Evolutionary conservation across 2,329 filamentous ascomycete species (phyloP).

Genomic region (Calonectria hawksworthii): DNA sequence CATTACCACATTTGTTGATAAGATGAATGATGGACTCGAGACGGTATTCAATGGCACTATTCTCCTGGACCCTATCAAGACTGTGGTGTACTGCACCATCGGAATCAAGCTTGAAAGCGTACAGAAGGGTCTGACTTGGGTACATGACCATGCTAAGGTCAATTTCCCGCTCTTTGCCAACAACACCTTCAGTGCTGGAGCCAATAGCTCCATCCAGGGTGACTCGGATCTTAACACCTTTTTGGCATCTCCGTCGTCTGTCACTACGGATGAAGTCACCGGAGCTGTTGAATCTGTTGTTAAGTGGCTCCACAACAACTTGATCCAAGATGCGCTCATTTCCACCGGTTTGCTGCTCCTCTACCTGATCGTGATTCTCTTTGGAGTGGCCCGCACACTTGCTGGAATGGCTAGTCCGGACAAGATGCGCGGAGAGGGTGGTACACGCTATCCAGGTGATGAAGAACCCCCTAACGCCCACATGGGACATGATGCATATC

Average conservation of each 20-base stretch:
- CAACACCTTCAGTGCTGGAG: conserved; percentile 87
- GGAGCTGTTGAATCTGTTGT: conserved; percentile 80
- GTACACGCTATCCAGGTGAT: conserved; percentile 55
- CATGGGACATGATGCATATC: conserved; percentile 35
- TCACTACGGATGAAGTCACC: conserved; percentile 85
- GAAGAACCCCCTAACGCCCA: conserved; percentile 47
- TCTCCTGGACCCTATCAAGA: conserved; percentile 82
- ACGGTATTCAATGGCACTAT: conserved; percentile 85
- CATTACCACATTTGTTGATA: conserved; percentile 83
- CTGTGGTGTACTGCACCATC: conserved; percentile 89
- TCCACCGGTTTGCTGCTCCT: conserved; percentile 80
- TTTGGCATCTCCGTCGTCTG: conserved; percentile 80
- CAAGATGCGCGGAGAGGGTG: conserved; percentile 68
- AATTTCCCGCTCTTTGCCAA: conserved; percentile 83
- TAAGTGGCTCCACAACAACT: conserved; percentile 73
- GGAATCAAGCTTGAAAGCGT: conserved; percentile 87
- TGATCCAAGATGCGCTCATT: conserved; percentile 85
- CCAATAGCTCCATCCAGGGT: conserved; percentile 70
- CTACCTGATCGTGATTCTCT: conserved; percentile 83
- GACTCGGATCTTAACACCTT: conserved; percentile 77
- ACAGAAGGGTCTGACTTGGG: conserved; percentile 93
- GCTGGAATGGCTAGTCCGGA: conserved; percentile 72
- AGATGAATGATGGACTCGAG: conserved; percentile 82
- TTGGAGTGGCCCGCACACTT: conserved; percentile 78
- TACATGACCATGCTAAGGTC: conserved; percentile 87